These are phyloP conservation scores for Zhuliangozyma parablackwelliae DNA, from an alignment of 1,139 yeast species.

Conservation along the genomic window DNA sequence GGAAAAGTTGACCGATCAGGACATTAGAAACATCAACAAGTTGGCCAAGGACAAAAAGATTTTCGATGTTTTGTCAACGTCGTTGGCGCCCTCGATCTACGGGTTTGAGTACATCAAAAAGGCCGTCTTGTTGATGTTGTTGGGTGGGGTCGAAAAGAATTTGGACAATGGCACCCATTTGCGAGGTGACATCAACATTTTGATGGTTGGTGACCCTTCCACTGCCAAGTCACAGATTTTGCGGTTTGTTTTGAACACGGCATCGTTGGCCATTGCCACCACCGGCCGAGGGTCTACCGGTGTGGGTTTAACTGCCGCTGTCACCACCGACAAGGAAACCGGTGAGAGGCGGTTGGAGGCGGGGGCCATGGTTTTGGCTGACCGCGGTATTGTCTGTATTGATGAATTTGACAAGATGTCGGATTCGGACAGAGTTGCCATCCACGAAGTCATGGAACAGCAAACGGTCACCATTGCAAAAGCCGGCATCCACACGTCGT, in stretches of 20 bases:
- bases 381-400: conserved; percentile 94
- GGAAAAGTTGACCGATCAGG: conserved; percentile 73
- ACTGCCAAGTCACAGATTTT: conserved; percentile 96
- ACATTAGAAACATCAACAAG: conserved; percentile 81
- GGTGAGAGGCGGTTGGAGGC: conserved; percentile 97
- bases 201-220: conserved; percentile 99
- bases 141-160: conserved; percentile 95
- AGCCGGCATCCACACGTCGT: conserved; percentile 96
- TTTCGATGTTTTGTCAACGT: conserved; percentile 75
- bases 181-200: conserved; percentile 93
- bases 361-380: conserved; percentile 99
- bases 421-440: conserved; percentile 94
- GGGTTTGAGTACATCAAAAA: conserved; percentile 90
- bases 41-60: conserved; percentile 63
- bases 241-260: conserved; percentile 90
- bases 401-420: conserved; percentile 99
- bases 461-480: conserved; percentile 98
- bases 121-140: conserved; percentile 83
- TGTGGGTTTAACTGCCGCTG: conserved; percentile 99
- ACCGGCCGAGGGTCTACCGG: conserved; percentile 99
- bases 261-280: conserved; percentile 92
- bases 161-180: conserved; percentile 93
- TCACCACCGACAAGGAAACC: conserved; percentile 91
- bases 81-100: conserved; percentile 92
- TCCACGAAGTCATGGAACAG: conserved; percentile 99